Percentiles rank a stretch among this genome's conserved stretches.
Evolutionary conservation across 129 eudicot species (phyloP).

Genomic region (Artemisia tridentata): DNA sequence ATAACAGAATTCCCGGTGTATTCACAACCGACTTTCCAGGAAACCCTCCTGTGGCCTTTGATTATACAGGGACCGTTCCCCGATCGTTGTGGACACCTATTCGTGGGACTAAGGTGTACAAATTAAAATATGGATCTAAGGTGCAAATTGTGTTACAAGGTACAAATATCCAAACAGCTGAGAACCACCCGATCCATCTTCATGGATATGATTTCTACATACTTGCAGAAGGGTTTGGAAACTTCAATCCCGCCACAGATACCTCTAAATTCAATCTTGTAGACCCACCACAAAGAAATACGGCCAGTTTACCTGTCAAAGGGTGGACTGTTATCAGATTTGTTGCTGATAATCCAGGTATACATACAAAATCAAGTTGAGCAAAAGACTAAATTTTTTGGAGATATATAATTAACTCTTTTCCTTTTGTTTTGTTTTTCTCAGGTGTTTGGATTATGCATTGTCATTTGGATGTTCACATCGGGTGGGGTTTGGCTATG

Average conservation of each 20-base stretch:
- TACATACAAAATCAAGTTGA: not conserved
- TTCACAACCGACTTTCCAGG: conserved; percentile 85
- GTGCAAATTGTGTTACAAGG: conserved; percentile 91
- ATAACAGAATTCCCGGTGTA: conserved; percentile 72
- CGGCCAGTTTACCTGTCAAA: conserved; percentile 70
- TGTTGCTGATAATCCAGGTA: conserved; percentile 98
- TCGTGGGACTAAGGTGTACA: conserved; percentile 63
- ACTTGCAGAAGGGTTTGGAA: conserved; percentile 88
- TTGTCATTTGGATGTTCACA: conserved; percentile 97
- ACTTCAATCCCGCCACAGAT: conserved; percentile 71
- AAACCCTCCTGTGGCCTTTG: conserved; percentile 68
- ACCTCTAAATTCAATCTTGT: conserved; percentile 83
- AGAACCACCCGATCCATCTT: conserved; percentile 96
- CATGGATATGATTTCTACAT: conserved; percentile 97
- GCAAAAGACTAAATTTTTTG: not conserved
- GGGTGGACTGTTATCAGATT: conserved; percentile 95
- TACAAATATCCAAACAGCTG: conserved; percentile 77
- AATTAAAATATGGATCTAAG: conserved; percentile 63
- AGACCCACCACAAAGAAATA: conserved; percentile 89
- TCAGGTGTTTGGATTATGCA: conserved; percentile 93
- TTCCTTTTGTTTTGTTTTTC: not conserved
- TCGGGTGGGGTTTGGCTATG: conserved; percentile 89
- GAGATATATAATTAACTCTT: not conserved
- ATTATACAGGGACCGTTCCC: conserved; percentile 89
- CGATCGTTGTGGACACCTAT: conserved; percentile 79